Percentiles rank a stretch among this genome's conserved stretches.
phyloP scores from a whole-genome alignment of 1,139 yeast species.

The Blastobotrys illinoisensis region DNA sequence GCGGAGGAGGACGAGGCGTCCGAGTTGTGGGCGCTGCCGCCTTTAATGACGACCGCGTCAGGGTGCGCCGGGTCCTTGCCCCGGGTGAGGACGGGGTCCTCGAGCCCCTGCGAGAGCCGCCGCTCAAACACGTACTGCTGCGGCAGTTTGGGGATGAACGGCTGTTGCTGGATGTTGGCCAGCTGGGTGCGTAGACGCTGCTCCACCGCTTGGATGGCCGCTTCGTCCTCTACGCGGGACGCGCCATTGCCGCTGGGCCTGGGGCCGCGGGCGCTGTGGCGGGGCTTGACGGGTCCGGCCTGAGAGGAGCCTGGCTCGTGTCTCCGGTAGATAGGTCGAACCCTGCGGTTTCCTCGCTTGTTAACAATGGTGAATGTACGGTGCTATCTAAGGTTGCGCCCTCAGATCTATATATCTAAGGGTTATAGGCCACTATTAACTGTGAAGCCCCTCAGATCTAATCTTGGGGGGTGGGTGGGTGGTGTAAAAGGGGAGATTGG shows the following conservation, averaged over 20 bases:
- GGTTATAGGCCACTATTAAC: too few relatives aligned
- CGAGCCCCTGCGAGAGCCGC: background rate
- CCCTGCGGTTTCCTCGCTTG: slow-evolving; percentile 78
- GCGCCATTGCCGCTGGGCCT: background rate
- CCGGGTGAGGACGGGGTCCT: background rate
- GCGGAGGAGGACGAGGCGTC: background rate
- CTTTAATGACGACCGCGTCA: background rate
- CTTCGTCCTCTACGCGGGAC: background rate
- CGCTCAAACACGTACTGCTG: background rate
- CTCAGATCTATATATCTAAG: too few relatives aligned
- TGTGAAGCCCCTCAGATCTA: background rate
- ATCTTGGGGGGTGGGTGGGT: background rate
- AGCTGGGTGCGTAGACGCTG: background rate
- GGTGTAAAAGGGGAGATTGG: background rate
- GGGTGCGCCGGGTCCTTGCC: background rate
- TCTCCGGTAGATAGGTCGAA: slow-evolving; percentile 68
- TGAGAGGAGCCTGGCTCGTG: slow-evolving; percentile 23
- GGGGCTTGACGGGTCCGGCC: background rate
- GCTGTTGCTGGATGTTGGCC: background rate
- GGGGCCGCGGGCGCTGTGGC: background rate
- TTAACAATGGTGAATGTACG: slow-evolving; percentile 71
- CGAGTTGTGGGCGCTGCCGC: background rate
- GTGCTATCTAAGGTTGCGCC: too few relatives aligned
- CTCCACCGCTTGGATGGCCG: background rate
- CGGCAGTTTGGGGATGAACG: background rate